Base-by-base conservation (phyloP, 1,284 basidiomycete genomes). In the Malassezia caprae region DNA sequence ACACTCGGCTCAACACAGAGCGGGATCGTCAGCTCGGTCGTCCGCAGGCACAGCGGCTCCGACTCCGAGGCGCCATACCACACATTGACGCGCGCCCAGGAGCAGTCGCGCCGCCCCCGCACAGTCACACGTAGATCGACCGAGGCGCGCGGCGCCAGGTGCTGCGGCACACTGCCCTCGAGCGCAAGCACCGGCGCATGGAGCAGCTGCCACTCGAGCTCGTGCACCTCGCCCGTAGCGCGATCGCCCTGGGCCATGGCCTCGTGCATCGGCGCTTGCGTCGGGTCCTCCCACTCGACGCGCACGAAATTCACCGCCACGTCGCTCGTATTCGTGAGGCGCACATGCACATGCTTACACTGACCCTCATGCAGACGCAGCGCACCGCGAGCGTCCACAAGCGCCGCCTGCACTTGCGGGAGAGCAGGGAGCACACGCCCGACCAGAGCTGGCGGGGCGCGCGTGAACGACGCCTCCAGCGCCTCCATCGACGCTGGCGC, bases 321-420 rank as follows among this genome's bases (percentile, higher is more conserved):
- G 0, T 79, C 61, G 3, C 37, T 15, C 0, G 89, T 45, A 68
- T 98, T 98, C 73, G 90, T 87, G 11, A 98, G 77, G 0, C 85
- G 88, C 48, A 96, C 79, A 4, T 84, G 83, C 48, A 96, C 83
- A 0, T 78, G 82, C 1, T 86, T 85, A 86, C 77, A 83, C 78
- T 98, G 93, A 40, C 93, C 93, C 51, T 93, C 83, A 69, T 90
- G 93, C 49, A 98, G 78, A 85, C 93, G 91, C 26, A 96, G 78
- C 0, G 88, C 88, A 67, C 93, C 87, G 0, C 84, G 88, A 15
- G 94, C 78, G 6, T 87, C 88, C n/a, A 85, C 86, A 71, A 87
- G 80, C 59, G 87, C 81, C 67, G 94, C 85, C 52, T 87, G 82
- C 50, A 96, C 77, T 28, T 89, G 75, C 4, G 93, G 93, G 68